Evolutionary conservation across 2,329 filamentous ascomycete genomes (phyloP).

Genomic region (Talaromyces pinophilus): DNA sequence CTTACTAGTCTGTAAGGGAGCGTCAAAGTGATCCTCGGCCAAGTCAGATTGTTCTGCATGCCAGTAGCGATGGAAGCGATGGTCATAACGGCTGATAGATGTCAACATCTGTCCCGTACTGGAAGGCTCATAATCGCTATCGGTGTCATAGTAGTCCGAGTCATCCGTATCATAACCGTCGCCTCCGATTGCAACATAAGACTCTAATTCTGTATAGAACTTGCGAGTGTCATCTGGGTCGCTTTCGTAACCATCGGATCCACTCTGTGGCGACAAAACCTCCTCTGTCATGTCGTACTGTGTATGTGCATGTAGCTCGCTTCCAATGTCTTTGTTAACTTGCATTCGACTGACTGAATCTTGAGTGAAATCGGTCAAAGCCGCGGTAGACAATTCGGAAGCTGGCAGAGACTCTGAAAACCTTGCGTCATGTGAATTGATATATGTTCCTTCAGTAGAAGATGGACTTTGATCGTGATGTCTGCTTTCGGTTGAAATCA

Average conservation of each 20-base stretch:
- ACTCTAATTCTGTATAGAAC: constrained; percentile 34
- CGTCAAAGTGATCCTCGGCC: not conserved
- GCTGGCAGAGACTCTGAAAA: not conserved
- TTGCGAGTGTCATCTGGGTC: constrained; percentile 37
- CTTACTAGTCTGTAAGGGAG: constrained; percentile 4
- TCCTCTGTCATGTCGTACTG: constrained; percentile 31
- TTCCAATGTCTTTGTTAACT: constrained; percentile 25
- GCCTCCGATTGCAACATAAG: constrained; percentile 17
- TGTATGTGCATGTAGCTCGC: constrained; percentile 31
- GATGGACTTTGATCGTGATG: not conserved
- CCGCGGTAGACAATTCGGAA: not conserved
- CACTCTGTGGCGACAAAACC: constrained; percentile 23
- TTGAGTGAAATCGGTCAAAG: not conserved
- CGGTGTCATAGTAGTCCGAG: constrained; percentile 24
- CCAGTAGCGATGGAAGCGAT: constrained; percentile 17
- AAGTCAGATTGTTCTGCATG: constrained; percentile 4
- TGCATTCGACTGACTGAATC: constrained; percentile 21
- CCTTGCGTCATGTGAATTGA: not conserved
- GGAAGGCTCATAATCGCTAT: constrained; percentile 28
- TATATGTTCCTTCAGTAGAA: not conserved
- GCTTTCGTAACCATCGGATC: constrained; percentile 27
- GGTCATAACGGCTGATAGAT: constrained; percentile 15
- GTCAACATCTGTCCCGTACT: constrained; percentile 15
- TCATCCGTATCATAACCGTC: constrained; percentile 28
- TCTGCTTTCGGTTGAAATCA: not conserved